Evolutionary conservation across 2,329 filamentous ascomycete genomes (phyloP), one percentile per base, ranked within the genome.

Genomic region (Rhynchosporium secalis): DNA sequence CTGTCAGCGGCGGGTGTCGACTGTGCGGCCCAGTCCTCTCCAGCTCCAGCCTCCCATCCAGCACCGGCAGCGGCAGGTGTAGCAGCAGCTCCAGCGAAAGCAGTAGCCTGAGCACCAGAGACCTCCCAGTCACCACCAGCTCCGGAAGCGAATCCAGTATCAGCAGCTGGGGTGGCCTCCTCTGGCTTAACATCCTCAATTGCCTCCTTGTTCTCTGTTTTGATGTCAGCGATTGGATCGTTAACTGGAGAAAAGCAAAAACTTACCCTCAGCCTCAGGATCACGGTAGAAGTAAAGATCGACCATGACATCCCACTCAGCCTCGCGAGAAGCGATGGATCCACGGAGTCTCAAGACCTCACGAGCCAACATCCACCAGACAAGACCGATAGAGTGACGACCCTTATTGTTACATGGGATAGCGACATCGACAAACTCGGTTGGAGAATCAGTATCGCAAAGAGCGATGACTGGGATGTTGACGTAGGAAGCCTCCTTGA

Each of bases 381-480:
- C 80, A 75, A 95, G 86, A 85, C 95, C 95, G 76, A 99, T 99
- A 79, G 96, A 89, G 84, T 98, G 93, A 79, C 95, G 94, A 86
- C 93, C 94, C 90, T 99, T 99, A 92, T 99, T 99, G 92, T 99
- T 99, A 85, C 95, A 97, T 77, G 95, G 95, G 83, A 99, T 99
- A 81, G 95, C 95, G 81, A 98, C 92, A 78, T 99, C 95, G 79
- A 99, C 95, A 85, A 94, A 99, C 84, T 99, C 94, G 81, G 95
- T 98, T 76, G 95, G 95, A 67, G 95, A 98, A 86, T 99, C 95
- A 78, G 94, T 97, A 83, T 99, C 95, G 85, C 91, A 95, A 74
- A 99, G 93, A 76, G 92, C 95, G 77, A 99, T 97, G 82, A 99
- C 95, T 78, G 95, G 95, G 79, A 99, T 98, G 89, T 99, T 99